A percentile compares a stretch with the other conserved stretches of the same genome.
phyloP scores from a whole-genome alignment of 2,329 filamentous ascomycete genomes.

The Monosporascus sp. region DNA sequence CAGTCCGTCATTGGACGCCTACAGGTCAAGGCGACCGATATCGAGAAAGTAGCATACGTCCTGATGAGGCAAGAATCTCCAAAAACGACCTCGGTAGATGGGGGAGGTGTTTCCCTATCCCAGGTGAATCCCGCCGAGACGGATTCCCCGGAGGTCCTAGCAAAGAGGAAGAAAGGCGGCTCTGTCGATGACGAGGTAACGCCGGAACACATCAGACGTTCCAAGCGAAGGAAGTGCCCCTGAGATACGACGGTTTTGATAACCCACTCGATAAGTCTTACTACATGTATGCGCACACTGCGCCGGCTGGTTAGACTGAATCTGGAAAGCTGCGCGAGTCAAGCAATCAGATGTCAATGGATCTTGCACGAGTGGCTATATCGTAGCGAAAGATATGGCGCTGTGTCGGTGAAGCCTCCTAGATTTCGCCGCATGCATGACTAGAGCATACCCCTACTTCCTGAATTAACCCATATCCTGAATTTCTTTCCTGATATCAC shows the following conservation, averaged over 20 bases:
- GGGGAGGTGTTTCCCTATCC: conserved; percentile 2
- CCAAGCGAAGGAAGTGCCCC: conserved; percentile 21
- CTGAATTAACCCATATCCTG: no score
- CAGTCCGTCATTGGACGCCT: conserved; percentile 42
- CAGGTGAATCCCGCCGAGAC: conserved; percentile 8
- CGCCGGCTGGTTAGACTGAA: conserved; percentile 9
- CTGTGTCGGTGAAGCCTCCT: no score
- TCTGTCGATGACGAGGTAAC: conserved; percentile 10
- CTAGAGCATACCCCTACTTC: no score
- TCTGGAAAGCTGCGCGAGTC: conserved; percentile 11
- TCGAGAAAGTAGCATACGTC: conserved; percentile 69
- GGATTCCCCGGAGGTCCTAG: conserved; percentile 1
- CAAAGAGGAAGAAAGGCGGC: conserved; percentile 18
- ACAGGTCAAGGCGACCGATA: conserved; percentile 51
- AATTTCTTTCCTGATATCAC: no score
- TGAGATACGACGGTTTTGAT: conserved; percentile 6
- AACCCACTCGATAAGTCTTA: background rate
- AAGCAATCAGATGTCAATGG: background rate
- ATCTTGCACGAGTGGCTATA: no score
- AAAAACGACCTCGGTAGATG: conserved; percentile 3
- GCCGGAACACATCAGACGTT: conserved; percentile 15
- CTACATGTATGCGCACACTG: conserved; percentile 3
- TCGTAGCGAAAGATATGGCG: no score
- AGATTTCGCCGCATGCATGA: no score
- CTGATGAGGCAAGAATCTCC: conserved; percentile 42